Percentiles rank a stretch among this genome's conserved stretches.
Evolutionary conservation across 495 filamentous ascomycete genomes (phyloP).

Genomic region (Margaritispora aquatica): DNA sequence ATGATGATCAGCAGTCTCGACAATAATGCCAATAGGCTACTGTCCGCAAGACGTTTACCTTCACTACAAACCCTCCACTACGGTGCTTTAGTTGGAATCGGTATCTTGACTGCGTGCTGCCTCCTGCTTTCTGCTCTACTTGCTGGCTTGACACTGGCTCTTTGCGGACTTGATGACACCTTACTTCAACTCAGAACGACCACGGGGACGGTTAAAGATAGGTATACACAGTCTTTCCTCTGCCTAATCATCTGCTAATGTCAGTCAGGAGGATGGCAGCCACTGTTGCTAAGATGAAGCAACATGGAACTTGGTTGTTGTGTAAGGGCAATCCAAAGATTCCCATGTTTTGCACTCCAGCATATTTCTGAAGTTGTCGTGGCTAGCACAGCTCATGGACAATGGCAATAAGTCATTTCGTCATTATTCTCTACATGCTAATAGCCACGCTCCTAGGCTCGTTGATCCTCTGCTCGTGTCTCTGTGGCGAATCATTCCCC

Average conservation of each 20-base stretch:
- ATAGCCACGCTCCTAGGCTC: conserved; percentile 16
- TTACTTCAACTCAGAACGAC: conserved; percentile 15
- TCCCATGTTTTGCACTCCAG: not conserved
- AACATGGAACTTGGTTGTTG: conserved; percentile 15
- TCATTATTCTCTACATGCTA: too few relatives aligned
- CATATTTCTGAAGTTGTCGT: not conserved
- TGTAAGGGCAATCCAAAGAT: conserved; percentile 15
- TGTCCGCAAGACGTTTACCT: not conserved
- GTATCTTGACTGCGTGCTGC: not conserved
- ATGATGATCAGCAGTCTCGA: too few relatives aligned
- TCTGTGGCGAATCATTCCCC: conserved; percentile 15
- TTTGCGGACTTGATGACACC: conserved; percentile 18
- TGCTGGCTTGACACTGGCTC: conserved; percentile 17
- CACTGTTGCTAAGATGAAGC: conserved; percentile 13
- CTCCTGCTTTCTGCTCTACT: conserved; percentile 11
- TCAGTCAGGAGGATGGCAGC: conserved; percentile 6
- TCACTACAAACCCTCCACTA: not conserved
- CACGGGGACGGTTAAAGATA: conserved; percentile 20
- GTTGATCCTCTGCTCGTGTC: conserved; percentile 15
- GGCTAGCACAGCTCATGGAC: not conserved
- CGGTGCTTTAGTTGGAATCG: conserved; percentile 6
- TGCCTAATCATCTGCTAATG: not conserved
- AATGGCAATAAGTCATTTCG: too few relatives aligned
- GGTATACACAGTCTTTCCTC: not conserved
- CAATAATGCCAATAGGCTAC: not conserved